Percentiles rank a stretch among this genome's conserved stretches.
These are phyloP conservation scores for Metarhizium humberi DNA, from an alignment of 2,329 filamentous ascomycete species.

Conservation along the genomic window DNA sequence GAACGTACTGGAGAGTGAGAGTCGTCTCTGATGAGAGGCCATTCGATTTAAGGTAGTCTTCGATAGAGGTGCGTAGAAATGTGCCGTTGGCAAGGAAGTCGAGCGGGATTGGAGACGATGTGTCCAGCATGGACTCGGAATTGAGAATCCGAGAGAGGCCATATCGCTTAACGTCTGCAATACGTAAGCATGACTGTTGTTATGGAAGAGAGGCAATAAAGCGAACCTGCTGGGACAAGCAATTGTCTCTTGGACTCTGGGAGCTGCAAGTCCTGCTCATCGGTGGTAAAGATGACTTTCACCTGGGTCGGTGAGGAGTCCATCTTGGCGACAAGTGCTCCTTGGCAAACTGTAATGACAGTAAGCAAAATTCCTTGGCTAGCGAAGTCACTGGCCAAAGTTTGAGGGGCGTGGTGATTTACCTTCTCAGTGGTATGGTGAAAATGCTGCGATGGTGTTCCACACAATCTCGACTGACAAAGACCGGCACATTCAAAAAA, in stretches of 20 bases:
- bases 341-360: not conserved
- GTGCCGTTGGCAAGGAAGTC: slow-evolving; percentile 94
- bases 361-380: not conserved
- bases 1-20: slow-evolving; percentile 84
- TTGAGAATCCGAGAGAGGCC: slow-evolving; percentile 62
- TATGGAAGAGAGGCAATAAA: not conserved
- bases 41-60: slow-evolving; percentile 79
- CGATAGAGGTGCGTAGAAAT: slow-evolving; percentile 80
- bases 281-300: slow-evolving; percentile 59
- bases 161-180: slow-evolving; percentile 57
- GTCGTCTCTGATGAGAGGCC: slow-evolving; percentile 85
- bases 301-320: slow-evolving; percentile 41
- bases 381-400: not conserved
- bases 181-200: not conserved
- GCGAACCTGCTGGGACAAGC: slow-evolving; percentile 49
- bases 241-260: slow-evolving; percentile 53
- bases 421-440: too few species aligned
- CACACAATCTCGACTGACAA: too few species aligned
- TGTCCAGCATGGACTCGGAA: slow-evolving; percentile 62
- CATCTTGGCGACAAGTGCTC: slow-evolving; percentile 16
- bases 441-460: too few species aligned
- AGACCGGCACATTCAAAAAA: slow-evolving; percentile 8
- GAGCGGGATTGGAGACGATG: slow-evolving; percentile 61
- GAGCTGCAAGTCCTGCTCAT: slow-evolving; percentile 51
- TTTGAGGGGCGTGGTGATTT: not conserved